Evolutionary conservation across 192 early-diverging fungal species (phyloP).

Genomic region (Powellomyces hirtus): DNA sequence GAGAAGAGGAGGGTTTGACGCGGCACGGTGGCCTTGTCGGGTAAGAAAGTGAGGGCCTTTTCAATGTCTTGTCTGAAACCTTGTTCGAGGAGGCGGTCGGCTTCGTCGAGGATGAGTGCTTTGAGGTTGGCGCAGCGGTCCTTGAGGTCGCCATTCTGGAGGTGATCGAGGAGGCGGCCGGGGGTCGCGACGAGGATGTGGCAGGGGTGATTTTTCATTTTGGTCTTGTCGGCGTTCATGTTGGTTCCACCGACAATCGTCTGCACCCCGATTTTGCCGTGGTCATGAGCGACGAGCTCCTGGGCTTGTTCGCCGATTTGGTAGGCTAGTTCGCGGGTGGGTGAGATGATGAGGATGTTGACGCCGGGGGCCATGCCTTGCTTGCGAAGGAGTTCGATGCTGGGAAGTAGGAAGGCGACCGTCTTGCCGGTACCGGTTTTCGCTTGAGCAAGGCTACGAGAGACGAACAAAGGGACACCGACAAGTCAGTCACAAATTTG

Average conservation of each 20-base stretch:
- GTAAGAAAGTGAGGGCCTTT: constrained; percentile 79
- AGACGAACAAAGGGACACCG: not conserved
- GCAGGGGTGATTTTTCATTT: constrained; percentile 31
- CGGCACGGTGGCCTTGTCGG: constrained; percentile 70
- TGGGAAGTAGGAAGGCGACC: constrained; percentile 70
- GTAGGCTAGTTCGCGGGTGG: constrained; percentile 87
- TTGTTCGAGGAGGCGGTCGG: constrained; percentile 93
- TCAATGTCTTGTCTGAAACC: constrained; percentile 92
- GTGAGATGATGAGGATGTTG: constrained; percentile 83
- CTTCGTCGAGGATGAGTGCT: constrained; percentile 85
- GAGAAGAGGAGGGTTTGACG: constrained; percentile 89
- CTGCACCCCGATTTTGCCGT: constrained; percentile 45
- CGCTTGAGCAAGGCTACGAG: constrained; percentile 79
- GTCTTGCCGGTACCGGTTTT: constrained; percentile 95
- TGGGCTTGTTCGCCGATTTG: constrained; percentile 92
- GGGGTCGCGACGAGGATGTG: constrained; percentile 93
- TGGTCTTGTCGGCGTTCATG: constrained; percentile 10
- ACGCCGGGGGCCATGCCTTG: not conserved
- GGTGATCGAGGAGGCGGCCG: constrained; percentile 82
- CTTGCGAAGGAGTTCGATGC: constrained; percentile 29
- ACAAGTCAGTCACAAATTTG: not conserved
- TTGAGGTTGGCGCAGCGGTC: constrained; percentile 24
- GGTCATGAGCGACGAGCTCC: constrained; percentile 30
- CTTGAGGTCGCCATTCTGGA: constrained; percentile 66
- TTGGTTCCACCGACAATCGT: constrained; percentile 64